phyloP scores from a whole-genome alignment of 1,139 yeast species.

The Pichia sp. region DNA sequence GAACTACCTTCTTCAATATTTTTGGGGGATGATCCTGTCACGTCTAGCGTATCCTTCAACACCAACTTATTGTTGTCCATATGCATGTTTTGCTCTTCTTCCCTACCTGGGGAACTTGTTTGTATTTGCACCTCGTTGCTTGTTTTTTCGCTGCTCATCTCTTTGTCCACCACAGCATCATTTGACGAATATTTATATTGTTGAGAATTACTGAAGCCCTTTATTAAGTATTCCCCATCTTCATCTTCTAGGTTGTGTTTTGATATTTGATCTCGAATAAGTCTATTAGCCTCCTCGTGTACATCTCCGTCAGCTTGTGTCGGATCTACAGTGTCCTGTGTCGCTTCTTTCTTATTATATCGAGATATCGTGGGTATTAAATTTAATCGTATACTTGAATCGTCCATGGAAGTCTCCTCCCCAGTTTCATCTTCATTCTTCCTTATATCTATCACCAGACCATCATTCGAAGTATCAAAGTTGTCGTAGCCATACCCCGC shows the following conservation, averaged over 20 bases:
- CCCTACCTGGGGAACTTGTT: not conserved
- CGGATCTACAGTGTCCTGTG: not conserved
- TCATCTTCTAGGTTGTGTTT: not conserved
- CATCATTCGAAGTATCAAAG: constrained; percentile 9
- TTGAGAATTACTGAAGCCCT: not conserved
- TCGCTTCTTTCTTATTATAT: not conserved
- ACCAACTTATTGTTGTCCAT: not conserved
- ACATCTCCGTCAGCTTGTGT: constrained; percentile 24
- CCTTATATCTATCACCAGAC: constrained; percentile 9
- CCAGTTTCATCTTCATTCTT: constrained; percentile 2
- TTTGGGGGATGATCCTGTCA: not conserved
- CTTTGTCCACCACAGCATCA: not conserved
- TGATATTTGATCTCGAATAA: constrained; percentile 11
- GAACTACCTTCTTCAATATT: not conserved
- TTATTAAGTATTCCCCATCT: not conserved
- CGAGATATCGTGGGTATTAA: constrained; percentile 13
- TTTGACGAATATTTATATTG: not conserved
- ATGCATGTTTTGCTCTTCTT: not conserved
- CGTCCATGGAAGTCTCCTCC: constrained; percentile 18
- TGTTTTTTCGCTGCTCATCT: not conserved
- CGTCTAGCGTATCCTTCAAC: not conserved
- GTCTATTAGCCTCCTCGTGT: constrained; percentile 21
- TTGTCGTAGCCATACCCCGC: not conserved
- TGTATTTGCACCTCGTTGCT: not conserved
- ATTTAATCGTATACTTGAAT: constrained; percentile 23